Evolutionary conservation across 1,284 basidiomycete genomes (phyloP).

Genomic region (Ceratobasidium sp.): DNA sequence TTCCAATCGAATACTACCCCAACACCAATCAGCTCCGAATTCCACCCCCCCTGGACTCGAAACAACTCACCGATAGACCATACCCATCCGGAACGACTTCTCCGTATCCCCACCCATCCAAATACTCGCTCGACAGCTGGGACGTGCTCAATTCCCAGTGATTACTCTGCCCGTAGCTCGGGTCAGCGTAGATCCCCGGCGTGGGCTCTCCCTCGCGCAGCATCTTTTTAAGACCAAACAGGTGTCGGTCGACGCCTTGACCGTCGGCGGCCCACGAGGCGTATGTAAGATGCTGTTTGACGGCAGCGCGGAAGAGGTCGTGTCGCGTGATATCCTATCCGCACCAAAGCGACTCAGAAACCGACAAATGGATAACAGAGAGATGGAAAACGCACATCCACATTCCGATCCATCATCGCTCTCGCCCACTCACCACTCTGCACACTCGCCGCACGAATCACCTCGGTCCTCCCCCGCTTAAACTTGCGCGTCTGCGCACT

Average conservation of each 20-base stretch:
- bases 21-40: not conserved
- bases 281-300: constrained; percentile 86
- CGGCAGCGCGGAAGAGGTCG: constrained; percentile 80
- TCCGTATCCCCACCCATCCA: constrained; percentile 98
- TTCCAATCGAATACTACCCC: constrained; percentile 81
- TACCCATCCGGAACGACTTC: constrained; percentile 96
- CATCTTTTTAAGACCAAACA: constrained; percentile 92
- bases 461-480: constrained; percentile 92
- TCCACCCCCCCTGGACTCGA: not conserved
- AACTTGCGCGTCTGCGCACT: constrained; percentile 95
- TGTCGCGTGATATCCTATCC: constrained; percentile 70
- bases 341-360: constrained; percentile 45
- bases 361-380: constrained; percentile 47
- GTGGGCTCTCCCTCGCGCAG: constrained; percentile 76
- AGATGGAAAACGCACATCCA: constrained; percentile 60
- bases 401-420: constrained; percentile 79
- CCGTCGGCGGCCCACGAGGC: constrained; percentile 92
- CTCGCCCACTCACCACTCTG: constrained; percentile 90
- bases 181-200: constrained; percentile 84
- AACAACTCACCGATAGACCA: constrained; percentile 71
- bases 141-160: constrained; percentile 96
- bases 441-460: constrained; percentile 85
- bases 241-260: constrained; percentile 94
- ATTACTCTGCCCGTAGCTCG: constrained; percentile 72
- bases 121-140: constrained; percentile 82